Conservation (phyloP, 2,329 filamentous ascomycete genomes). For the Tolypocladium endophyticum region DNA sequence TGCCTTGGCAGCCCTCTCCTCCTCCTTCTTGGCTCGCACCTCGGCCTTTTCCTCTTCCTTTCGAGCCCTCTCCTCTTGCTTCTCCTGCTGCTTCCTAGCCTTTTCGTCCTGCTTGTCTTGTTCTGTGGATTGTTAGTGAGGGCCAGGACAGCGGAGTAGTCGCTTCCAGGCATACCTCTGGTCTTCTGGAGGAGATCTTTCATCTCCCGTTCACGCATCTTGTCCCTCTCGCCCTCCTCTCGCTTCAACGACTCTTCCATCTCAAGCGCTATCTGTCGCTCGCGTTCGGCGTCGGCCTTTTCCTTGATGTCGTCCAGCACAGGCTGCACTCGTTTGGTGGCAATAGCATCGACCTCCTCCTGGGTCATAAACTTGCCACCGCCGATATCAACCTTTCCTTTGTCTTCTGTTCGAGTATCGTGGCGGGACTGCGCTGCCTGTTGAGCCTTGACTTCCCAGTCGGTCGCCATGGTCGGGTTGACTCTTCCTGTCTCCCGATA, state of each 20-base stretch:
- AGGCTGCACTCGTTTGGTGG: constrained; percentile 66
- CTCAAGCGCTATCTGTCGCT: constrained; percentile 54
- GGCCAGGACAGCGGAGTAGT: background rate
- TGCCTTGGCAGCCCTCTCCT: constrained; percentile 39
- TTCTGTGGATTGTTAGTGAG: constrained; percentile 19
- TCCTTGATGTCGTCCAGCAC: constrained; percentile 77
- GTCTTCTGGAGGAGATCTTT: constrained; percentile 42
- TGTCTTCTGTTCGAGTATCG: constrained; percentile 44
- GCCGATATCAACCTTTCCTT: constrained; percentile 58
- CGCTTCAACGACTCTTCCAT: constrained; percentile 48
- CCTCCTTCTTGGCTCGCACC: constrained; percentile 33
- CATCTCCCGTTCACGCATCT: constrained; percentile 39
- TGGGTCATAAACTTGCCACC: constrained; percentile 72
- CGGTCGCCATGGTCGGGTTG: constrained; percentile 54
- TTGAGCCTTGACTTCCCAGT: constrained; percentile 72
- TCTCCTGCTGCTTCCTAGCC: constrained; percentile 26
- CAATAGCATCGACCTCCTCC: constrained; percentile 69
- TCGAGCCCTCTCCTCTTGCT: constrained; percentile 24
- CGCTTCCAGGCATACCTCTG: constrained; percentile 42
- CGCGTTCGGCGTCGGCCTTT: constrained; percentile 62
- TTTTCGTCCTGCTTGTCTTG: constrained; percentile 33
- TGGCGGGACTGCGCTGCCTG: constrained; percentile 57
- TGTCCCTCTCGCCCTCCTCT: constrained; percentile 37
- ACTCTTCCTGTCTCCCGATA: constrained; percentile 67
- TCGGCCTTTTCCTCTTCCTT: constrained; percentile 14